Evolutionary conservation across 1,139 yeast genomes (phyloP), one percentile per base, ranked within the genome.

Genomic region (Trichomonascaceae sp.): DNA sequence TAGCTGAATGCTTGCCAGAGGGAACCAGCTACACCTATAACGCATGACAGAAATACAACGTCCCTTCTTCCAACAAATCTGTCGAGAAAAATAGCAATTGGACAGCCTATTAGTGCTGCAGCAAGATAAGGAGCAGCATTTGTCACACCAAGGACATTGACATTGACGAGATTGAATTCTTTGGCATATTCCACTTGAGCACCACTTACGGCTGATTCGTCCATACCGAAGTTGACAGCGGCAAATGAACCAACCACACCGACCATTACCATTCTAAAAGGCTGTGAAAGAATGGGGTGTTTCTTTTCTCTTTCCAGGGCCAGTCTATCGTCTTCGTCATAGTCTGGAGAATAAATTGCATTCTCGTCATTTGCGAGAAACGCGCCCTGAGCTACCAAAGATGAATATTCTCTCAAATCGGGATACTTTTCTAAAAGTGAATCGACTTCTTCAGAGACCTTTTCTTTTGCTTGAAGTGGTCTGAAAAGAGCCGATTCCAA

Each of bases 141-240:
- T 4, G 52, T 51, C 22, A 51, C 48, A 20, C 54, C 54, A 67
- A 67, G 82, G 81, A 54, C 83, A 60, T 76, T 67, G 10, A 67
- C 72, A 22, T 72, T 62, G 9, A 73, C 75, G 47, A 84, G 72
- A 1, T 82, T 82, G 64, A 82, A 72, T 30, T 66, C 71, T 2
- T 60, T 58, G 1, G 87, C 87, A 67, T 81, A 84, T 64, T 80
- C 82, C 53, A 84, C 69, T 49, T 80, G 75, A 7, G 88, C 88
- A 61, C 90, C 90, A 62, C 83, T 83, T 55, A 84, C 80, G 32
- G 84, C 89, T 1, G 87, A 74, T 66, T 84, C 88, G 67, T 84
- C 90, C 84, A 84, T 84, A 68, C 90, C 90, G 30, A 52, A 52
- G 30, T 52, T 52, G 20, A 52, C 54, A 10, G 54, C 54, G 17